Percentiles rank a stretch among this genome's conserved stretches.
Evolutionary conservation across 2,329 filamentous ascomycete species (phyloP).

Genomic region (Claviceps capensis): DNA sequence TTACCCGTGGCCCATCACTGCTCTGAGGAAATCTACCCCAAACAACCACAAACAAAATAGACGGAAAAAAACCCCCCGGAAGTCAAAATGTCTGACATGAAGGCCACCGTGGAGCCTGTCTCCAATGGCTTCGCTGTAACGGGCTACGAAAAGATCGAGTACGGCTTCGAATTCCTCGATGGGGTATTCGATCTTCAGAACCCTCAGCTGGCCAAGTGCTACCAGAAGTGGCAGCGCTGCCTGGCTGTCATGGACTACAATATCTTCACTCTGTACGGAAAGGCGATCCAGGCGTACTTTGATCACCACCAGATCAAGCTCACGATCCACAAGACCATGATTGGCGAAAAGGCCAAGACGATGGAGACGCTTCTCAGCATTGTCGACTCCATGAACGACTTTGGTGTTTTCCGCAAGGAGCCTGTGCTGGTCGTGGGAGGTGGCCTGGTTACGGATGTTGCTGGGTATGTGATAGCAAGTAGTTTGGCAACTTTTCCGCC

Average conservation of each 20-base stretch:
- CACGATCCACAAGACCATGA: slow-evolving; percentile 57
- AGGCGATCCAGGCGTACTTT: slow-evolving; percentile 54
- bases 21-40: neutral
- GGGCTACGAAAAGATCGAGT: slow-evolving; percentile 64
- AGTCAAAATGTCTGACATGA: slow-evolving; percentile 51
- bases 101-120: slow-evolving; percentile 50
- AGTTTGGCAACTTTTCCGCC: neutral
- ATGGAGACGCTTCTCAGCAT: slow-evolving; percentile 57
- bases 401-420: slow-evolving; percentile 57
- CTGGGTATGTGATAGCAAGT: slow-evolving; percentile 39
- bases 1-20: neutral
- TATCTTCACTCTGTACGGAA: slow-evolving; percentile 54
- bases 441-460: slow-evolving; percentile 59
- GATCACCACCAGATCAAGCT: slow-evolving; percentile 47
- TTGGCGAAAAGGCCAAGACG: slow-evolving; percentile 63
- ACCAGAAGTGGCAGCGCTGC: slow-evolving; percentile 49
- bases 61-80: neutral
- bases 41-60: neutral
- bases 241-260: slow-evolving; percentile 59
- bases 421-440: slow-evolving; percentile 54
- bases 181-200: slow-evolving; percentile 50
- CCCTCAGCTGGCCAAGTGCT: slow-evolving; percentile 48
- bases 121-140: slow-evolving; percentile 54
- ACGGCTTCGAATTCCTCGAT: slow-evolving; percentile 62
- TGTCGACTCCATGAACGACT: slow-evolving; percentile 61